Evolutionary conservation across 129 eudicot genomes (phyloP).

Genomic region (Solidago caesia): DNA sequence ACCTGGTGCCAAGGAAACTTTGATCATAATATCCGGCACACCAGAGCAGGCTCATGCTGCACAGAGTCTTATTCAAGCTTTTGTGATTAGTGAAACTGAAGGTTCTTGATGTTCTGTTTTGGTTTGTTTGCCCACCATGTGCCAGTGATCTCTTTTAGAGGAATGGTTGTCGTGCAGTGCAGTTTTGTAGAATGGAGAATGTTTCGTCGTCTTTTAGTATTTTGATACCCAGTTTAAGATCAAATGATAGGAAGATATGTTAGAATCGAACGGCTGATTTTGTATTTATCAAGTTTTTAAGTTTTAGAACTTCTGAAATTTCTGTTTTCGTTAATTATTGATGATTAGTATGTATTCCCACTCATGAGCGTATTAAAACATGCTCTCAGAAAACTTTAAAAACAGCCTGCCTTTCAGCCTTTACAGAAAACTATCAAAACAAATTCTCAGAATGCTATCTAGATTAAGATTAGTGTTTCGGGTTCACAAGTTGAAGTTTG

Average conservation of each 20-base stretch:
- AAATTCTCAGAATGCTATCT: not conserved
- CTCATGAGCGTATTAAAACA: too few relatives aligned
- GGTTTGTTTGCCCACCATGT: not conserved
- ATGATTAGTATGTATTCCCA: not conserved
- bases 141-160: not conserved
- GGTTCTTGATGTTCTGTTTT: constrained; percentile 30
- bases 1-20: constrained; percentile 80
- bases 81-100: constrained; percentile 73
- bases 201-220: not conserved
- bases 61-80: constrained; percentile 94
- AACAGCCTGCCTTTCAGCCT: not conserved
- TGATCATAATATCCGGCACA: constrained; percentile 79
- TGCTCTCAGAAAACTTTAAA: not conserved
- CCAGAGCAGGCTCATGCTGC: constrained; percentile 98
- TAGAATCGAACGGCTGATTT: constrained; percentile 2
- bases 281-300: constrained; percentile 10
- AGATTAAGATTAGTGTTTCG: not conserved
- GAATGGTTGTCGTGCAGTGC: not conserved
- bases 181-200: not conserved
- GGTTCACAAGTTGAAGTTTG: not conserved
- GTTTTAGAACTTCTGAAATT: not conserved
- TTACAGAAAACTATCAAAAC: not conserved
- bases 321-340: not conserved
- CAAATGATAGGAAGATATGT: not conserved
- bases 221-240: not conserved